Evolutionary conservation across 768 basidiomycete genomes (phyloP).

Genomic region (Tulasnella sp.): DNA sequence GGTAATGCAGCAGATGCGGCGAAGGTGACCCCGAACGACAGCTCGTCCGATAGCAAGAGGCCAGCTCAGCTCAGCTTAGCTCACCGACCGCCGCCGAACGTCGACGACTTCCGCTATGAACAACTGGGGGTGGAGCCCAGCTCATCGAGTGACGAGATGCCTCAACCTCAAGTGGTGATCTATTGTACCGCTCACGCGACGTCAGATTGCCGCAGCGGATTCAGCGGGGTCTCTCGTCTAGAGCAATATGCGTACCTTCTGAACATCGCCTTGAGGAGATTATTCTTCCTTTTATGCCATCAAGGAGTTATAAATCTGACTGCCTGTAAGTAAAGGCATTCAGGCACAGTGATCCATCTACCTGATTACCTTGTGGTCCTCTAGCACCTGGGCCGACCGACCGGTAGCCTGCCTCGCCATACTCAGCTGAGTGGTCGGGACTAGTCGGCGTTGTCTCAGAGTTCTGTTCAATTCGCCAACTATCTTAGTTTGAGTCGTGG

Average conservation of each 20-base stretch:
- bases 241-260: slow-evolving; percentile 98
- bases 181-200: slow-evolving; percentile 77
- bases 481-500: background rate
- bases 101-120: slow-evolving; percentile 71
- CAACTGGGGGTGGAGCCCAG: slow-evolving; percentile 23
- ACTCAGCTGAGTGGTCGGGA: slow-evolving; percentile 24
- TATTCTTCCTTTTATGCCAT: slow-evolving; percentile 82
- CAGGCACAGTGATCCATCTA: slow-evolving; percentile 22
- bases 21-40: slow-evolving; percentile 47
- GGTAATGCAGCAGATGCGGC: slow-evolving; percentile 46
- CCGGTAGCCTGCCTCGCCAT: slow-evolving; percentile 44
- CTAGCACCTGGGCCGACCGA: background rate
- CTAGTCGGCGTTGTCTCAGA: background rate
- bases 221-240: slow-evolving; percentile 85
- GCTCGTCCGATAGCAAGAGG: slow-evolving; percentile 26
- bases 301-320: slow-evolving; percentile 84
- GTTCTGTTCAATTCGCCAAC: background rate
- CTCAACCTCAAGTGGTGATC: slow-evolving; percentile 42
- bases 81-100: slow-evolving; percentile 76
- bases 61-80: slow-evolving; percentile 57
- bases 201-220: slow-evolving; percentile 63
- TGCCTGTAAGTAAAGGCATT: slow-evolving; percentile 52
- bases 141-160: slow-evolving; percentile 20
- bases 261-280: slow-evolving; percentile 87
- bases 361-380: background rate